Base-by-base conservation (phyloP, 768 basidiomycete genomes). In the Podaxis mareebaensis region DNA sequence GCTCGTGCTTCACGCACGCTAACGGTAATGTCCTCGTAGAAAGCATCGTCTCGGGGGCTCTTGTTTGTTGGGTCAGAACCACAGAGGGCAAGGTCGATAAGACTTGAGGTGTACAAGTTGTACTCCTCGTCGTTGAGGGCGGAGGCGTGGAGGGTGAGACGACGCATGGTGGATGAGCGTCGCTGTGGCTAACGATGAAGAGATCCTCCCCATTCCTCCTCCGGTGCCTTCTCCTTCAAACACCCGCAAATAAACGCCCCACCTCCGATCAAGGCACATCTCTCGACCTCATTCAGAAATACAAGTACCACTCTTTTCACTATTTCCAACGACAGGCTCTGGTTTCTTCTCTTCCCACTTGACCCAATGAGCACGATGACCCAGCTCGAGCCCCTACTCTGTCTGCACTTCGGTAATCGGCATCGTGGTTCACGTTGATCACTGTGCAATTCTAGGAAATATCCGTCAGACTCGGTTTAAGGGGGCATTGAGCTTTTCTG, bases 111-210 rank as follows among this genome's bases (percentile, higher is more conserved):
- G 75, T 90, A 93, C 22, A 88, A 71, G 13, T 77, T 72, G 72
- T 92, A 93, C 72, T 93, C 91, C 17, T 78, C 75, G 72, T 92
- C 85, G 67, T 82, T 91, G 64, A 93, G 85, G 0, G 91, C 91
- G 39, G 92, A 92, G 20, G 85, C 79, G 66, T 93, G 91, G 5
- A 93, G 82, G 22, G 77, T 81, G 26, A 92, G 81, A 48, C 82
- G 84, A 56, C 91, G 83, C 87, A 85, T 85, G 56, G 55, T 53
- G 10, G 26, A 84, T 85, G 40, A 8, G 46, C 42, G 61, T 48
- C 61, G 49, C 49, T 52, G 58, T 40, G 48, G 49, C 49, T 24
- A 38, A 51, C 58, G 30, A 38, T 60, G 58, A 60, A 46, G 12
- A 59, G 20, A 20, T 46, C 17, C 44, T 20, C 48, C 13, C 13